Evolutionary conservation across 2,329 filamentous ascomycete genomes (phyloP).

Genomic region (Colletotrichum paranaense): DNA sequence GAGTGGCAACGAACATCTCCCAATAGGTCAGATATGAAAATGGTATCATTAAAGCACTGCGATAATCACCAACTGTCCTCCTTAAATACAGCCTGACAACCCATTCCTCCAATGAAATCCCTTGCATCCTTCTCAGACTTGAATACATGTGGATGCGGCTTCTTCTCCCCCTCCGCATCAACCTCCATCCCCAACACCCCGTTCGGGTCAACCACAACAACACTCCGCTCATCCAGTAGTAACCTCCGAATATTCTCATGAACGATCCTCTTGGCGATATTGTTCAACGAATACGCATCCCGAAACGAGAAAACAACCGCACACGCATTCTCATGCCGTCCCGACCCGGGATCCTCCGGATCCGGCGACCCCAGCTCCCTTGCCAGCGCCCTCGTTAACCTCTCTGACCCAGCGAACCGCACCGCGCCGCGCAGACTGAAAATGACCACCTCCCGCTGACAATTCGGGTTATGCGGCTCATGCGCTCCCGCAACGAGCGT

Average conservation of each 20-base stretch:
- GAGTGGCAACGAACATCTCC: neutral
- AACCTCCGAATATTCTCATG: slow-evolving; percentile 43
- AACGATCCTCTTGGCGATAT: slow-evolving; percentile 43
- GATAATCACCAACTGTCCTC: slow-evolving; percentile 37
- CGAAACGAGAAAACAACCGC: slow-evolving; percentile 47
- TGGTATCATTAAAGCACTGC: neutral
- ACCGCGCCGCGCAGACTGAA: slow-evolving; percentile 48
- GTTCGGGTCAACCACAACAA: slow-evolving; percentile 46
- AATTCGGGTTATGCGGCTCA: slow-evolving; percentile 41
- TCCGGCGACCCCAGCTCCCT: slow-evolving; percentile 41
- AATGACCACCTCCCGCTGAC: slow-evolving; percentile 43
- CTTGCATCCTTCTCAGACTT: slow-evolving; percentile 42
- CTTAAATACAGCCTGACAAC: slow-evolving; percentile 42
- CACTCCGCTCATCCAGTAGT: slow-evolving; percentile 39
- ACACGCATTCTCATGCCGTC: slow-evolving; percentile 40
- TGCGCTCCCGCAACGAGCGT: slow-evolving; percentile 43
- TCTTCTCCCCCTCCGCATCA: slow-evolving; percentile 17
- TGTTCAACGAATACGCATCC: slow-evolving; percentile 46
- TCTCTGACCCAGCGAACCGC: slow-evolving; percentile 47
- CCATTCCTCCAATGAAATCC: slow-evolving; percentile 43
- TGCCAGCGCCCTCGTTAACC: slow-evolving; percentile 44
- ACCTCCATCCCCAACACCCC: slow-evolving; percentile 40
- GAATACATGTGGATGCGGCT: slow-evolving; percentile 38
- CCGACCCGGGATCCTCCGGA: slow-evolving; percentile 41
- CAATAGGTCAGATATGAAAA: neutral